phyloP scores from a whole-genome alignment of 805 yeast genomes.

The Yarrowia osloensis region DNA sequence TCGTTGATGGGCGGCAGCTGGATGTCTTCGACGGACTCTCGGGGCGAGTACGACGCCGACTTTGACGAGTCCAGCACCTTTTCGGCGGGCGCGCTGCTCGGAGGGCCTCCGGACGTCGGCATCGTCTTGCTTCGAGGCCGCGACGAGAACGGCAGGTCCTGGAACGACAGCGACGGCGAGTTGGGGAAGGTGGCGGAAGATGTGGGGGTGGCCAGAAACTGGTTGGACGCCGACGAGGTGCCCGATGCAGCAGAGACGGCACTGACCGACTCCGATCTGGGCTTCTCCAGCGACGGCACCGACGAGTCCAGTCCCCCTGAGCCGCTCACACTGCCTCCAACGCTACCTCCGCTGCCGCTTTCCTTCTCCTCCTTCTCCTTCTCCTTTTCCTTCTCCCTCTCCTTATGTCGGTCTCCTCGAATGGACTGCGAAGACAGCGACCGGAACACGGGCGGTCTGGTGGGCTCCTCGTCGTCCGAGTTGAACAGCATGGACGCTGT shows the following conservation, averaged over 20 bases:
- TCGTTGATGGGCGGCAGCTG: slow-evolving; percentile 8
- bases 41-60: slow-evolving; percentile 17
- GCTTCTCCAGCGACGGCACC: background rate
- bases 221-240: background rate
- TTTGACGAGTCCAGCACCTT: slow-evolving; percentile 23
- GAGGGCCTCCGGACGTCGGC: background rate
- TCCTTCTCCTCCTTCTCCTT: background rate
- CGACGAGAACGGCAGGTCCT: slow-evolving; percentile 8
- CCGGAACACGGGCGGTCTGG: slow-evolving; percentile 9
- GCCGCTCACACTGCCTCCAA: background rate
- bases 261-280: background rate
- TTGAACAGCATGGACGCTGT: slow-evolving; percentile 19
- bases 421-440: slow-evolving; percentile 21
- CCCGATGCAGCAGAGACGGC: background rate
- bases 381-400: background rate
- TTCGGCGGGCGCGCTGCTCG: background rate
- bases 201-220: slow-evolving; percentile 1
- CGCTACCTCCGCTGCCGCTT: background rate
- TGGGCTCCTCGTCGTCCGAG: slow-evolving; percentile 22
- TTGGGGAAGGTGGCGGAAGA: background rate
- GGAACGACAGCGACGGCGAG: slow-evolving; percentile 16
- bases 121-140: slow-evolving; percentile 19
- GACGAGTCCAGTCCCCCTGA: background rate
- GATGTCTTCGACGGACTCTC: slow-evolving; percentile 22
- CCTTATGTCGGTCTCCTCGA: background rate